Evolutionary conservation across 495 filamentous ascomycete genomes (phyloP).

Genomic region (Hypoxylon lenormandii): DNA sequence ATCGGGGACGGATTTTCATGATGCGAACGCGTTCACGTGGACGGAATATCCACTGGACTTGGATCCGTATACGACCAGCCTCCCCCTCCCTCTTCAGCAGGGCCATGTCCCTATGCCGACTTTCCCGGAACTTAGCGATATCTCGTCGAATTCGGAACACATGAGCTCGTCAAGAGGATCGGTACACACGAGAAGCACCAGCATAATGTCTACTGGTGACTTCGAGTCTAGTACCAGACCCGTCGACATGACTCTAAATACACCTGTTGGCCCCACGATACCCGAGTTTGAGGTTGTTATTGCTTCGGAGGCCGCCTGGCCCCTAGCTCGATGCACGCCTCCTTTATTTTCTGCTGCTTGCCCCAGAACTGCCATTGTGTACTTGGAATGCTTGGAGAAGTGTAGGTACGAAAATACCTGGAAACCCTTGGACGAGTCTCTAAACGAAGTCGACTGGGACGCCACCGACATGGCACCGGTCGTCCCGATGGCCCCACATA

Average conservation of each 20-base stretch:
- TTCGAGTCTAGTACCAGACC: constrained; percentile 52
- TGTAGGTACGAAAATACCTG: constrained; percentile 66
- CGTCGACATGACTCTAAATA: constrained; percentile 46
- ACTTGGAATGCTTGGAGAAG: constrained; percentile 69
- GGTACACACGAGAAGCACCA: constrained; percentile 61
- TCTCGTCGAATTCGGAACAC: constrained; percentile 54
- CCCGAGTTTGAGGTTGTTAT: constrained; percentile 66
- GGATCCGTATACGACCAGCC: constrained; percentile 48
- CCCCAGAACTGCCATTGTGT: constrained; percentile 67
- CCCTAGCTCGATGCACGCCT: constrained; percentile 68
- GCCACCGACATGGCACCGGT: constrained; percentile 59
- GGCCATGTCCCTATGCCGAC: constrained; percentile 50
- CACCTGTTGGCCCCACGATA: constrained; percentile 47
- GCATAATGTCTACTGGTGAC: constrained; percentile 57
- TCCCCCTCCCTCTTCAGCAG: constrained; percentile 46
- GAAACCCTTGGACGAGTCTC: constrained; percentile 57
- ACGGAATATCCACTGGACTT: constrained; percentile 52
- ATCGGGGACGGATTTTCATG: constrained; percentile 50
- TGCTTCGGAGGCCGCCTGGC: constrained; percentile 68
- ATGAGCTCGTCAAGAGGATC: constrained; percentile 57
- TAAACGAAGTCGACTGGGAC: constrained; percentile 53
- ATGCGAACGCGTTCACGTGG: constrained; percentile 50
- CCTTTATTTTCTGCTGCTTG: constrained; percentile 63
- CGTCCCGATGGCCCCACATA: constrained; percentile 61
- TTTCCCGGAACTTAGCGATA: constrained; percentile 51